A percentile compares a stretch with the other conserved stretches of the same genome.
phyloP scores from a whole-genome alignment of 2,329 filamentous ascomycete genomes.

The Tolypocladium amazonense region DNA sequence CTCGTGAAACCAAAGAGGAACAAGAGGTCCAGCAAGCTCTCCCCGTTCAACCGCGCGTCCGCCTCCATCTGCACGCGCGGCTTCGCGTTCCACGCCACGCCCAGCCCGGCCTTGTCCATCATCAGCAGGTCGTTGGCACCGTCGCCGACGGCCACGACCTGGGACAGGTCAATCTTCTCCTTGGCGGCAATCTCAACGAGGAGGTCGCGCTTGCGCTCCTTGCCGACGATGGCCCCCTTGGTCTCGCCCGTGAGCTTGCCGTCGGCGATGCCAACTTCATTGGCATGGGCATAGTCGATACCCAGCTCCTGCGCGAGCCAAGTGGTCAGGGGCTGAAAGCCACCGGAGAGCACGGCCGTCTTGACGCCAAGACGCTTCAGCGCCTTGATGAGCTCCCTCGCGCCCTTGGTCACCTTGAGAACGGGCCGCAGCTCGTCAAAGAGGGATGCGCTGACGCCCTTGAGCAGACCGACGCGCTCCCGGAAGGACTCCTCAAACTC shows the following conservation, averaged over 20 bases:
- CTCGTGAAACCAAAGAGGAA: constrained; percentile 63
- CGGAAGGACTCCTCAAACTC: constrained; percentile 81
- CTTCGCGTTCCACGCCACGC: constrained; percentile 79
- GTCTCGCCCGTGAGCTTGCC: constrained; percentile 61
- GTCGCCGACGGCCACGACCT: constrained; percentile 67
- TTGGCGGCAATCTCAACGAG: constrained; percentile 59
- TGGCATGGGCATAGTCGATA: constrained; percentile 81
- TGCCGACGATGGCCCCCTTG: constrained; percentile 62
- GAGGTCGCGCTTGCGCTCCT: constrained; percentile 62
- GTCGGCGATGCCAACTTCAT: constrained; percentile 61
- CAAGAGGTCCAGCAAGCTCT: constrained; percentile 60
- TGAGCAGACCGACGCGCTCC: constrained; percentile 69
- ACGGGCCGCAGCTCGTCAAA: constrained; percentile 67
- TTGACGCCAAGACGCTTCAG: constrained; percentile 73
- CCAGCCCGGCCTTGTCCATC: constrained; percentile 65
- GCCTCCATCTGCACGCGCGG: constrained; percentile 71
- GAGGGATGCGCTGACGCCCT: constrained; percentile 67
- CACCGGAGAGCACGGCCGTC: constrained; percentile 84
- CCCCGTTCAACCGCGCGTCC: constrained; percentile 59
- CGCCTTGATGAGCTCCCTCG: constrained; percentile 59
- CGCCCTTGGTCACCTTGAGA: constrained; percentile 75
- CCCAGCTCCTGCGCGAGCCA: constrained; percentile 77
- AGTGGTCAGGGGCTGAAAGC: constrained; percentile 78
- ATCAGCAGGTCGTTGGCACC: constrained; percentile 76
- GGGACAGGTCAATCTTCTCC: constrained; percentile 53